A percentile compares a stretch with the other conserved stretches of the same genome.
phyloP scores from a whole-genome alignment of 441 rosid genomes.

The Erodium chrysanthum region DNA sequence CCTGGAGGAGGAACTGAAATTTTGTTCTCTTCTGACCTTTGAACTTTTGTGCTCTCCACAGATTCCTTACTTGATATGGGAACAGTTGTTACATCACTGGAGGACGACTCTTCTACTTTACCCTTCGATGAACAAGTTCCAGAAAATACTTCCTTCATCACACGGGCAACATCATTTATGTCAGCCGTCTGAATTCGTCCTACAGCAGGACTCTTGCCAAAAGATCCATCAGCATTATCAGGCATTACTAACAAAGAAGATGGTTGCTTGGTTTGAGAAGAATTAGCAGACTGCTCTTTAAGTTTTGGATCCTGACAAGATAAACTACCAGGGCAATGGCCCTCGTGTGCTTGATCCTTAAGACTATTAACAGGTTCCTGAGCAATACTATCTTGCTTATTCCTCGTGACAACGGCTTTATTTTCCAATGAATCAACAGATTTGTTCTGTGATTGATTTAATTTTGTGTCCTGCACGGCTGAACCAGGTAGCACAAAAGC shows the following conservation, averaged over 20 bases:
- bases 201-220: constrained; percentile 27
- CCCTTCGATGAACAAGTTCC: constrained; percentile 49
- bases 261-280: constrained; percentile 4
- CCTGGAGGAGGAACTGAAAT: constrained; percentile 16
- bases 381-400: constrained; percentile 30
- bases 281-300: constrained; percentile 21
- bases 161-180: constrained; percentile 68
- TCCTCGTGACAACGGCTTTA: constrained; percentile 24
- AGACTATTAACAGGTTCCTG: constrained; percentile 24
- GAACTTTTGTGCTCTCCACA: constrained; percentile 23
- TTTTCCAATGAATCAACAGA: constrained; percentile 27
- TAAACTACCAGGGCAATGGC: constrained; percentile 20
- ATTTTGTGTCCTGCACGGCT: constrained; percentile 26
- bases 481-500: constrained; percentile 26
- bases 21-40: constrained; percentile 20
- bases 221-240: constrained; percentile 9
- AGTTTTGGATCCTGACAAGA: constrained; percentile 34
- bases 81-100: constrained; percentile 20
- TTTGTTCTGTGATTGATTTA: constrained; percentile 24
- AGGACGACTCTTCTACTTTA: constrained; percentile 37
- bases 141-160: constrained; percentile 72
- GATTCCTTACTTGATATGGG: constrained; percentile 22
- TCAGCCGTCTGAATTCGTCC: constrained; percentile 52
- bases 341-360: constrained; percentile 30
- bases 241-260: background rate